phyloP scores from a whole-genome alignment of 73 alveolate species.

The Paramecium primaurelia region DNA sequence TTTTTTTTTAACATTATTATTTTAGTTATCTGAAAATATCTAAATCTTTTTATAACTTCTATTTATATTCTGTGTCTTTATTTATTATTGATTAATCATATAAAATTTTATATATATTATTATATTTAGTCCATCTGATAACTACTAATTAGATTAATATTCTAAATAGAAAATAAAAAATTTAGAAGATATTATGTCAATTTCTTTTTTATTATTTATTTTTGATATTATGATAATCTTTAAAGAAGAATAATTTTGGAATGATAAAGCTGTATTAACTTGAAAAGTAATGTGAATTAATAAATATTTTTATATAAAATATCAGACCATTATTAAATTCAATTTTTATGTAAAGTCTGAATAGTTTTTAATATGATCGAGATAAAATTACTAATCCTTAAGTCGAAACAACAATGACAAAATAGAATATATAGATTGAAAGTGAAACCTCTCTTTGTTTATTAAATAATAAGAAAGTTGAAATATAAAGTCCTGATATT shows the following conservation, averaged over 20 bases:
- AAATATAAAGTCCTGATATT: not conserved
- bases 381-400: constrained; percentile 17
- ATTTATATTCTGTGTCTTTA: no score
- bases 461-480: not conserved
- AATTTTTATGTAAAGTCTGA: not conserved
- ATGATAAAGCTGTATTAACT: not conserved
- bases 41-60: no score
- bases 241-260: not conserved
- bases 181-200: no score
- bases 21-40: no score
- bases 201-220: no score
- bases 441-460: constrained; percentile 2
- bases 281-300: not conserved
- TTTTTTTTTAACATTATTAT: no score
- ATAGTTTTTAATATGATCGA: constrained; percentile 22
- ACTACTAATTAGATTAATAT: no score
- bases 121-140: no score
- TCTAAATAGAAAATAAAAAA: no score
- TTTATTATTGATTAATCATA: no score
- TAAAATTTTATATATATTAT: no score
- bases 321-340: not conserved
- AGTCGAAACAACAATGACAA: not conserved
- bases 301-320: not conserved
- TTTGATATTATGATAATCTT: no score
- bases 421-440: not conserved